Base-by-base conservation (phyloP, 495 filamentous ascomycete genomes). In the Letharia lupina region DNA sequence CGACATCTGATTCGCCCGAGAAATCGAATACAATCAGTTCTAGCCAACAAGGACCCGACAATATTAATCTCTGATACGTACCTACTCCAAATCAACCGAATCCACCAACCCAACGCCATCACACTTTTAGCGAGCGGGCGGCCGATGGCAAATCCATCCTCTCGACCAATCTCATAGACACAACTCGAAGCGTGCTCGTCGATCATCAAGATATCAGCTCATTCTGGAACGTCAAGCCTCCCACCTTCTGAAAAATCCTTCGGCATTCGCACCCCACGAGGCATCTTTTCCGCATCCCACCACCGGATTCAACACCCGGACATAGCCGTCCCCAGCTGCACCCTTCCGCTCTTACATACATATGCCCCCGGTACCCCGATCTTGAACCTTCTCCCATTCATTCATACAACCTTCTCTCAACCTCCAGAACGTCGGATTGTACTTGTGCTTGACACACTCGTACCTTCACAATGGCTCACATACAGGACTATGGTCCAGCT, bases 401-500 rank as follows among this genome's bases (percentile, higher is more conserved):
- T 50, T 4, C 13, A 33, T 18, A 16, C 28, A 54, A 2, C 33
- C 8, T 7, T 20, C 31, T 37, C 23, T 37, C 1, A 57, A 16
- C 28, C 18, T 2, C 28, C 23, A 28, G 23, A 28, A 28, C 23
- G 3, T 33, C 28, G 50, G 11, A 0, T 37, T 37, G 31, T 37
- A 57, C 54, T 33, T 37, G 54, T 20, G 33, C 0, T 37, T 7
- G 16, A 37, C 3, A 57, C 54, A 20, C 54, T 57, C 16, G 54
- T 37, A 57, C 54, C 11, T 45, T 2, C 56, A 60, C 9, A 3
- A 65, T 65, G 63, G 57, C 63, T 11, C 68, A 70, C 48, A 23
- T 70, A 20, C 68, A 70, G 67, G 83, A 86, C 69, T 84, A 82
- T 70, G 83, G 84, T 37, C 77, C 75, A 54, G 78, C 77, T 67